phyloP scores from a whole-genome alignment of 1,284 basidiomycete species.

The Apiotrichum akiyoshidainum region DNA sequence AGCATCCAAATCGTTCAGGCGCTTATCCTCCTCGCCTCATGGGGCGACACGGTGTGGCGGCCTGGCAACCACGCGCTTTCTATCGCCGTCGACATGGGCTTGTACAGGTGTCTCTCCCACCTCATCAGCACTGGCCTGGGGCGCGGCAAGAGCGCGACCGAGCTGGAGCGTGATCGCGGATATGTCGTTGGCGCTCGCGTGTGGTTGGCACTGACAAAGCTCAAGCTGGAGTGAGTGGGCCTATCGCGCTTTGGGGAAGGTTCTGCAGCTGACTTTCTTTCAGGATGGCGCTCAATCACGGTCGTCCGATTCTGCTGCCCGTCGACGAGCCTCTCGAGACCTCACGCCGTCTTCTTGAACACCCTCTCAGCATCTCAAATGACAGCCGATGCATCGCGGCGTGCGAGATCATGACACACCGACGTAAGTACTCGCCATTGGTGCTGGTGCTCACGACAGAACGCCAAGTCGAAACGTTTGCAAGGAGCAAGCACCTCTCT shows the following conservation, averaged over 20 bases:
- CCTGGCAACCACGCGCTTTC: conserved; percentile 67
- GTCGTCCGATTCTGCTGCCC: conserved; percentile 75
- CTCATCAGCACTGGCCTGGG: conserved; percentile 64
- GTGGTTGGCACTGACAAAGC: conserved; percentile 60
- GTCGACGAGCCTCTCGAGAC: conserved; percentile 76
- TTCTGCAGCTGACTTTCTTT: background rate
- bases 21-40: conserved; percentile 49
- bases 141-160: conserved; percentile 32
- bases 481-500: background rate
- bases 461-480: background rate
- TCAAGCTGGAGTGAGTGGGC: background rate
- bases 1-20: conserved; percentile 69
- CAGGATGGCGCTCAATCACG: conserved; percentile 35
- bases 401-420: conserved; percentile 53
- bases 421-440: background rate
- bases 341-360: conserved; percentile 66
- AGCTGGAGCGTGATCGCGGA: conserved; percentile 62
- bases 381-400: conserved; percentile 84
- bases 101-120: conserved; percentile 52
- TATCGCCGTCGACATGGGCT: conserved; percentile 70
- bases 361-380: conserved; percentile 75
- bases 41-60: conserved; percentile 10
- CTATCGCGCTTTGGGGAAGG: too few relatives aligned
- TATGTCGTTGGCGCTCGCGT: conserved; percentile 68
- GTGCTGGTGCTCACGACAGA: background rate